Evolutionary conservation across 2,329 filamentous ascomycete genomes (phyloP), one percentile per base, ranked within the genome.

Genomic region (Fusarium pininemorale): DNA sequence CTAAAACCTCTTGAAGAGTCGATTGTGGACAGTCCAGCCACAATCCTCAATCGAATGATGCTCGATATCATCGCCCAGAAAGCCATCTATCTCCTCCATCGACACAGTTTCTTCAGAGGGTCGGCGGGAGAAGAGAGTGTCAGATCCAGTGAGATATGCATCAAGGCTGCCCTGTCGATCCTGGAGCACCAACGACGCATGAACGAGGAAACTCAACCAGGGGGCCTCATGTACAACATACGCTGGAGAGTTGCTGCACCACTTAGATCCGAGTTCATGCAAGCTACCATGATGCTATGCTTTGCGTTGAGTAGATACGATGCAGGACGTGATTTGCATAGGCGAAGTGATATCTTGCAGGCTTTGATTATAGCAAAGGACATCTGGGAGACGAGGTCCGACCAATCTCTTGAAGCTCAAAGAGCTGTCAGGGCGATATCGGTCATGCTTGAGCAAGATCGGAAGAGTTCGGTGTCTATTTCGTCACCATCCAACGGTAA

Each of bases 241-340:
- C 70, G 67, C 20, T 75, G 73, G 70, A 74, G 70, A 35, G 68
- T 75, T 38, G 55, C 63, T 10, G 53, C 73, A 14, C 66, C 67
- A 20, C 64, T 75, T 15, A 72, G 63, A 12, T 64, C 65, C 24
- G 73, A 75, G 30, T 74, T 75, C 30, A 47, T 75, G 12, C 73
- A 67, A 35, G 67, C 70, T 28, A 74, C 64, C 15, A 72, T 66
- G 61, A 75, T 75, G 70, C n/a, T 74, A 15, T 75, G 73, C 45
- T 64, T 72, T 57, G 59, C 64, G 12, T 28, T 76, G 16, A 74
- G 59, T 30, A 65, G 53, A 48, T 56, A 28, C 5, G 39, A 62
- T 6, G 20, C n/a, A 8, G 55, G 39, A 8, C 44, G 39, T 28
- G 22, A 41, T 51, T 47, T 61, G 8, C 30, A 50, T 16, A 39